Base-by-base conservation (phyloP, 768 basidiomycete genomes). In the Suillus subaureus region DNA sequence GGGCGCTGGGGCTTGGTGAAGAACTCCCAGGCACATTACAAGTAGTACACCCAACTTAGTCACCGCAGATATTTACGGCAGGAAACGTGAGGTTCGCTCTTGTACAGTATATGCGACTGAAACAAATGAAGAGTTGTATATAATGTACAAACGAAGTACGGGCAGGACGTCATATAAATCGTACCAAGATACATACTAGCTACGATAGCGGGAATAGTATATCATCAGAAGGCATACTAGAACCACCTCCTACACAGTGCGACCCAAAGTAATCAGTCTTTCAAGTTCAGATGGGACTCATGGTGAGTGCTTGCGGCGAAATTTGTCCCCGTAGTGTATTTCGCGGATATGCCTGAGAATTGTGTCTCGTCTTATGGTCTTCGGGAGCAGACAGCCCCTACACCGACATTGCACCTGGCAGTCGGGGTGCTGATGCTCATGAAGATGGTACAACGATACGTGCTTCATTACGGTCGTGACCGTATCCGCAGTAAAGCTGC, bases 281-380 rank as follows among this genome's bases (percentile, higher is more conserved):
- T 54, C 28, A 18, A 31, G 9, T 31, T 28, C 28, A 33, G 18
- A 31, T 21, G 5, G 9, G 21, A 54, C 16, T 54, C 52, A 31
- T 9, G 28, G 6, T n/a, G 21, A 35, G 33, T 33, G 12, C 33
- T 35, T 55, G 33, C 54, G 54, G 54, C 54, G 54, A n/a, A n/a
- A 55, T 55, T 55, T 55, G 33, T 55, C 54, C 21, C 54, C 31
- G 12, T 55, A 55, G 6, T 55, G 54, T n/a, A 35, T 55, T 55
- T 55, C 54, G 21, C 54, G 54, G 33, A 55, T 55, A n/a, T 55
- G 54, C 21, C 54, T 33, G 21, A 33, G 54, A 7, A 55, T 55
- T n/a, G 31, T 55, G 33, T 55, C 54, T 33, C 54, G 31, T n/a
- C 54, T 33, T 55, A 55, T 55, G 21, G 54, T 55, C 21, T 33